Percentiles rank a stretch among this genome's conserved stretches.
phyloP scores from a whole-genome alignment of 768 basidiomycete species.

The Leccinum variicolor region DNA sequence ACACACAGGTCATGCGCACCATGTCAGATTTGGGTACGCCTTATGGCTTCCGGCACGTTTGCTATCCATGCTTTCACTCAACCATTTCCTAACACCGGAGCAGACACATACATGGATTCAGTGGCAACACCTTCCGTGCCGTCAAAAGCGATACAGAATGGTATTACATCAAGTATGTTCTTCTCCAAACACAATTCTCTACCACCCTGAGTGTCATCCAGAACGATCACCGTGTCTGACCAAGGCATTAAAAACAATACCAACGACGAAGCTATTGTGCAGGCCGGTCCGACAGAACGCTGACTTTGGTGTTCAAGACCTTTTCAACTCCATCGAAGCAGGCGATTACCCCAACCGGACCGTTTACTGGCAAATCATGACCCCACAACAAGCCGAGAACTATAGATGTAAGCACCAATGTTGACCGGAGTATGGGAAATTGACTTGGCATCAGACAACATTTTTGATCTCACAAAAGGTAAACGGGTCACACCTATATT shows the following conservation, averaged over 20 bases:
- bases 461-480: slow-evolving; percentile 49
- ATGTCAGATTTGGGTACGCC: slow-evolving; percentile 59
- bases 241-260: slow-evolving; percentile 41
- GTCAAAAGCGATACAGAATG: slow-evolving; percentile 47
- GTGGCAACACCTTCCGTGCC: slow-evolving; percentile 46
- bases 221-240: slow-evolving; percentile 18
- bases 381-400: slow-evolving; percentile 47
- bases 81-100: background rate
- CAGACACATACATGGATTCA: slow-evolving; percentile 48
- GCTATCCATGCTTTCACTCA: background rate
- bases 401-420: slow-evolving; percentile 31
- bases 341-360: slow-evolving; percentile 56
- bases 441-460: slow-evolving; percentile 36
- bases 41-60: slow-evolving; percentile 37
- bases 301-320: slow-evolving; percentile 55
- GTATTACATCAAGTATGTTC: slow-evolving; percentile 50
- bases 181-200: background rate
- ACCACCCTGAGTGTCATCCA: slow-evolving; percentile 14
- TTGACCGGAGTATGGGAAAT: background rate
- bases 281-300: slow-evolving; percentile 41
- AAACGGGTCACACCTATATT: background rate
- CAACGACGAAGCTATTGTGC: slow-evolving; percentile 32
- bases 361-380: slow-evolving; percentile 54
- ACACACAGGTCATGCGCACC: slow-evolving; percentile 41
- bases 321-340: slow-evolving; percentile 53